Evolutionary conservation across 2,329 filamentous ascomycete species (phyloP), one percentile per base, ranked within the genome.

Genomic region (Saccharata proteae): DNA sequence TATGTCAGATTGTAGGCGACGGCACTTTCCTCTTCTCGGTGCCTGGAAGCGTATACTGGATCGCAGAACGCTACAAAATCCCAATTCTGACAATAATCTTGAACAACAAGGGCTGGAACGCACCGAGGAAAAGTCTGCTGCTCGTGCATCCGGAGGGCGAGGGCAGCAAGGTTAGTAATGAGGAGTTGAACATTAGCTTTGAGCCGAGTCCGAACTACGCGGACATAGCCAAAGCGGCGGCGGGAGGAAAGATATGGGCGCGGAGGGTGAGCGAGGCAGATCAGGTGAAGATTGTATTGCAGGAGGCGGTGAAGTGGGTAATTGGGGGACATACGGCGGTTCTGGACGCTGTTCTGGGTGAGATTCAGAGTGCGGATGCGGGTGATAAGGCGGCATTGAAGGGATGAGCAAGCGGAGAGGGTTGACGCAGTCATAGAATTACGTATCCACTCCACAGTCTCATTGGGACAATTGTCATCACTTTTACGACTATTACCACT

Each of bases 51-150:
- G 76, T 80, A 1, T 80, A 79, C 50, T 80, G 76, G 76, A 77
- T 80, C 29, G 62, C 69, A 0, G 63, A 73, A 39, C 62, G 73
- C 14, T 80, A 80, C 49, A 64, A 68, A 5, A 77, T 80, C 32
- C 74, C 76, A 0, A 59, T 79, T 9, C 52, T 80, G 20, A 77
- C 73, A 0, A 72, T 80, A 25, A 71, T 80, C 8, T 51, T 80
- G 30, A 80, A 80, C 47, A 80, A 80, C 45, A 71, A 77, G 52
- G 74, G 76, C 26, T 80, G 76, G 76, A 77, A 80, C 43, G 76
- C 75, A 1, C 76, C 76, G 0, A 58, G 67, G 4, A 61, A 62
- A 34, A 74, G 67, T 11, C 60, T 80, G 47, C 52, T 77, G 13
- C 62, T 80, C 8, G 75, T 80, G 1, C 75, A 80, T 44, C 76